These are phyloP conservation scores for Hypoxylon sp. DNA, from an alignment of 2,329 filamentous ascomycete species.

Conservation along the genomic window DNA sequence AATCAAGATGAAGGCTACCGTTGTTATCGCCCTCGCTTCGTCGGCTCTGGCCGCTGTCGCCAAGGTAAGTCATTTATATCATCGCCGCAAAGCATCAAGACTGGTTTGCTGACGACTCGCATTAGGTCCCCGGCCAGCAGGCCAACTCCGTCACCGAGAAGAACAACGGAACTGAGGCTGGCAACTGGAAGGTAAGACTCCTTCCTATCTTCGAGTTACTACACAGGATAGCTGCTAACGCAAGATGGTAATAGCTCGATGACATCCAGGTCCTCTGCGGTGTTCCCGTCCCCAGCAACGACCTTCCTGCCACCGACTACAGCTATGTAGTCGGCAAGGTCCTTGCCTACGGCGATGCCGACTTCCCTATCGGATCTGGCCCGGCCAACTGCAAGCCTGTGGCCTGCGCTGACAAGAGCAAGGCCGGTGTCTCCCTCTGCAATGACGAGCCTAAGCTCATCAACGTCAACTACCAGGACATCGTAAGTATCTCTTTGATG, in stretches of 20 bases:
- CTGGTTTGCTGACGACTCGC: neutral
- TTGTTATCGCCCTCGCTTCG: slow-evolving; percentile 7
- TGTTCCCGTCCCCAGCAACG: slow-evolving; percentile 11
- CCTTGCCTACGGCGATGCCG: slow-evolving; percentile 1
- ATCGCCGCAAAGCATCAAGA: neutral
- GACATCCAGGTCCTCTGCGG: slow-evolving; percentile 27
- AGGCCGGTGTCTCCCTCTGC: slow-evolving; percentile 30
- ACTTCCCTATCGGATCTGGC: slow-evolving; percentile 24
- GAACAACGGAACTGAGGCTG: neutral
- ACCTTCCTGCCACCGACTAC: slow-evolving; percentile 17
- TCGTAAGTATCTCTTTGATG: slow-evolving; percentile 15
- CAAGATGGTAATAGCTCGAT: slow-evolving; percentile 5
- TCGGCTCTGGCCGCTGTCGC: slow-evolving; percentile 8
- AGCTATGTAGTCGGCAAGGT: slow-evolving; percentile 22
- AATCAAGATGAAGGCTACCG: slow-evolving; percentile 19
- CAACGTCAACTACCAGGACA: slow-evolving; percentile 19
- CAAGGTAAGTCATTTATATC: neutral
- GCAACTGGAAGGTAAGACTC: neutral
- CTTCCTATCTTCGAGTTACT: no score
- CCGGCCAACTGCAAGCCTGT: slow-evolving; percentile 20
- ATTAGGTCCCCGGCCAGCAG: neutral
- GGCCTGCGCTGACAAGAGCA: slow-evolving; percentile 10
- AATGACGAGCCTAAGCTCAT: slow-evolving; percentile 17
- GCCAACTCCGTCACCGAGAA: neutral
- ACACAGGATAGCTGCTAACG: slow-evolving; percentile 14